Evolutionary conservation across 2,329 filamentous ascomycete species (phyloP), one percentile per base, ranked within the genome.

Genomic region (Colletotrichum filicis): DNA sequence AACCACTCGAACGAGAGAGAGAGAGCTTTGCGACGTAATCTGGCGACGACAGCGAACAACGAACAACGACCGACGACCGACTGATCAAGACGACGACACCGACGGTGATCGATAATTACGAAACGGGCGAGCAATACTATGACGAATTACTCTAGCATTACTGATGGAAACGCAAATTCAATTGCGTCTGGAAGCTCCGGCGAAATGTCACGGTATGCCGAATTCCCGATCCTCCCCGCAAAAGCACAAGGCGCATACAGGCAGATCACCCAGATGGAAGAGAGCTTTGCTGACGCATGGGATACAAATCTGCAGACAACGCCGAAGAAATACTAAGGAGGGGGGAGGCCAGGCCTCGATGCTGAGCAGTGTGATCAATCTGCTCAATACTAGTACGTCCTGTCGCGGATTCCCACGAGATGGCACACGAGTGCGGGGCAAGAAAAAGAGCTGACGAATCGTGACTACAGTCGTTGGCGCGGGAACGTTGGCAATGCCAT

Each of bases 401-500:
- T 8, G n/a, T 49, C 62, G 52, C n/a, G 28, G 24, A 24, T 35
- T 60, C 28, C 26, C 55, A 63, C 59, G 30, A 53, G 5, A 22
- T 42, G 16, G 22, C 56, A 46, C 19, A n/a, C 22, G 32, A 12
- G 19, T 58, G 58, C 46, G 49, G 28, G 32, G 22, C 30, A 24
- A 60, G 55, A 24, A 16, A 22, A 61, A 9, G 37, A 19, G 59
- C 62, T 58, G 57, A 76, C 74, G 69, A 68, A 78, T 67, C 22
- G n/a, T 32, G 58, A 28, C 30, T 71, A 56, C 78, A 97, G 94
- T 99, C 79, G 91, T 99, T 75, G 97, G 97, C 69, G 96, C 97
- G 46, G 97, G 97, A 66, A 95, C 97, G 2, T 90, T 99, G 55
- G 97, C 96, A 61, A 92, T 98, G 95, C 96, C 96, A n/a, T 92